Evolutionary conservation across 805 yeast species (phyloP), one percentile per base, ranked within the genome.

Genomic region (Wickerhamiella occidentalis): DNA sequence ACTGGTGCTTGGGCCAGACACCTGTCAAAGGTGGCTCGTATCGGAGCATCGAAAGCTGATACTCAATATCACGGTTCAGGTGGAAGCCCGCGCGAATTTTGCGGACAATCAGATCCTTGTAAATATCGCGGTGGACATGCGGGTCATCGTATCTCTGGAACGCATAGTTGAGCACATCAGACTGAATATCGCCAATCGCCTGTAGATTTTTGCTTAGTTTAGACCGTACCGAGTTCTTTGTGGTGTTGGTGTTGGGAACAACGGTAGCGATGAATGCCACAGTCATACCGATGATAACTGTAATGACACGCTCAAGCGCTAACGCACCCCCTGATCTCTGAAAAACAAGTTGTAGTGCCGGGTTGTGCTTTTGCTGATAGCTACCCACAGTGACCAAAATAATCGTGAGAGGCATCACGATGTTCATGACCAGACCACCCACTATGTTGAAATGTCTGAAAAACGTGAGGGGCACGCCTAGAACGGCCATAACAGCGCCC

Each of bases 151-250:
- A 47, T n/a, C 64, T 47, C 49, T 58, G 57, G 2, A 60, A 40
- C 0, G 62, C 66, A 45, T 62, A 64, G 42, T 57, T 61, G 1
- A 62, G 57, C 22, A 64, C 51, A 17, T 55, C 60, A 8, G 66
- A 54, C 28, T 62, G 64, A 2, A 64, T 37, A 21, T 59, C 58
- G 7, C 65, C 67, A 1, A 59, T 48, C 12, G 52, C 56, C 36
- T 55, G 58, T 3, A 62, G 28, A 28, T 55, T 55, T 3, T 36
- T 38, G 9, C 63, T 63, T 9, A 63, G 51, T 15, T 51, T 54
- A 12, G 50, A 51, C 8, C 68, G 57, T 1, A 64, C 58, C 1
- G 60, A 58, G 28, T 51, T 43, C 52, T 59, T 62, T 13, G 48
- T 45, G 28, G 48, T 45, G 19, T 26, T 19, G 8, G 26, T 23